phyloP scores from a whole-genome alignment of 345 rosid species.

The Odontarrhena argentea region DNA sequence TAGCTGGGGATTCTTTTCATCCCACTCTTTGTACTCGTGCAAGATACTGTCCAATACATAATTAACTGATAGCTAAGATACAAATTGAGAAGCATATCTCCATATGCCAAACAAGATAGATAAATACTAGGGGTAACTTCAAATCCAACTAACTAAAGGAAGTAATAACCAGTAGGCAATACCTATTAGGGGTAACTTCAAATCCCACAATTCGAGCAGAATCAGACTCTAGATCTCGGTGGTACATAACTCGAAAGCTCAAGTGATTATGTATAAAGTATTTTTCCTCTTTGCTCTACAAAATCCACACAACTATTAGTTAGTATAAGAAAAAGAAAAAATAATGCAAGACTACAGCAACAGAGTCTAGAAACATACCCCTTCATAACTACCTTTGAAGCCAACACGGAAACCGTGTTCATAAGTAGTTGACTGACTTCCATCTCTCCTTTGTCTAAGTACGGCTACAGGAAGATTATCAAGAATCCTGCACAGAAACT shows the following conservation, averaged over 20 bases:
- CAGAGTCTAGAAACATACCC: constrained; percentile 54
- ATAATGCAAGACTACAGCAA: constrained; percentile 15
- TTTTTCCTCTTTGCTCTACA: constrained; percentile 94
- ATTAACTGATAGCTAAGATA: constrained; percentile 5
- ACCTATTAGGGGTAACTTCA: constrained; percentile 96
- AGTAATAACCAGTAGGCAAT: constrained; percentile 17
- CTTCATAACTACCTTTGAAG: constrained; percentile 90
- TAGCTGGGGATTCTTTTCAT: constrained; percentile 78
- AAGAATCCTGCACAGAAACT: constrained; percentile 69
- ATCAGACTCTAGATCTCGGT: constrained; percentile 77
- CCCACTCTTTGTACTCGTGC: constrained; percentile 96
- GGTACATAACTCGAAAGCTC: constrained; percentile 93
- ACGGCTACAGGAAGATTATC: constrained; percentile 99
- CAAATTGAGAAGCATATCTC: background rate
- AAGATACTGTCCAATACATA: constrained; percentile 61
- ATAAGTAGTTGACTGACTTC: constrained; percentile 75
- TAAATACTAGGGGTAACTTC: background rate
- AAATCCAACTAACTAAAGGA: background rate
- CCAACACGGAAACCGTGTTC: constrained; percentile 98
- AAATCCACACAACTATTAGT: constrained; percentile 30
- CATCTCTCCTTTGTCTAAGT: constrained; percentile 90
- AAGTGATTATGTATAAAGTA: constrained; percentile 92
- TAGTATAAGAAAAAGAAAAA: constrained; percentile 17
- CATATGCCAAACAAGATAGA: constrained; percentile 8
- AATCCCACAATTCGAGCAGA: constrained; percentile 95